Percentiles rank a stretch among this genome's conserved stretches.
phyloP scores from a whole-genome alignment of 192 early-diverging fungal species.

The Lunasporangiospora selenospora region DNA sequence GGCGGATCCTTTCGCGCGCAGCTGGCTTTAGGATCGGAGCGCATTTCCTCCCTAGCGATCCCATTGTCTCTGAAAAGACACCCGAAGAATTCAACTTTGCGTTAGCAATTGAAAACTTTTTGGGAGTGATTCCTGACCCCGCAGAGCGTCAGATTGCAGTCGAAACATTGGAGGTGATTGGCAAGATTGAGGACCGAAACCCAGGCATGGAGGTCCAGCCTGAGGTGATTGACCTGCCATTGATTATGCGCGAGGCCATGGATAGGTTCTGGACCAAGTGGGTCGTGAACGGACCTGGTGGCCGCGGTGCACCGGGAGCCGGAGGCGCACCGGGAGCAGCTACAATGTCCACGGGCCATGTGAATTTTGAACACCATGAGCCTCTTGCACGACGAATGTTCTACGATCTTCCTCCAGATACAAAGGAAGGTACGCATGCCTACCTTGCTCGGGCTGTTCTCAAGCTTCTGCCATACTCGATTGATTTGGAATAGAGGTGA shows the following conservation, averaged over 20 bases:
- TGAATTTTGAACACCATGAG: slow-evolving; percentile 67
- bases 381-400: slow-evolving; percentile 72
- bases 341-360: slow-evolving; percentile 17
- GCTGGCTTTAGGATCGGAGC: slow-evolving; percentile 66
- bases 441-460: slow-evolving; percentile 64
- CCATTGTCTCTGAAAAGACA: slow-evolving; percentile 83
- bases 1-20: slow-evolving; percentile 70
- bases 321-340: slow-evolving; percentile 7
- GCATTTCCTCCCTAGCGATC: slow-evolving; percentile 70
- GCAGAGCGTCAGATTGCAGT: slow-evolving; percentile 83
- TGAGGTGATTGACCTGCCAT: slow-evolving; percentile 61
- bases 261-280: slow-evolving; percentile 73
- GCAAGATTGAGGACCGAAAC: slow-evolving; percentile 68
- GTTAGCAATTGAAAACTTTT: slow-evolving; percentile 74
- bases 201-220: slow-evolving; percentile 60
- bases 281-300: slow-evolving; percentile 54
- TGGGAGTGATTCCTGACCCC: slow-evolving; percentile 76
- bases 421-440: slow-evolving; percentile 68
- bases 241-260: slow-evolving; percentile 72
- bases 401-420: slow-evolving; percentile 78
- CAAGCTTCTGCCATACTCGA: slow-evolving; percentile 49
- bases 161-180: slow-evolving; percentile 74
- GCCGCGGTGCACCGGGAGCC: slow-evolving; percentile 26
- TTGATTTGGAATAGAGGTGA: slow-evolving; percentile 30
- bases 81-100: slow-evolving; percentile 90